Conservation (phyloP, 192 early-diverging fungal genomes). For the Spinellus fusiger region DNA sequence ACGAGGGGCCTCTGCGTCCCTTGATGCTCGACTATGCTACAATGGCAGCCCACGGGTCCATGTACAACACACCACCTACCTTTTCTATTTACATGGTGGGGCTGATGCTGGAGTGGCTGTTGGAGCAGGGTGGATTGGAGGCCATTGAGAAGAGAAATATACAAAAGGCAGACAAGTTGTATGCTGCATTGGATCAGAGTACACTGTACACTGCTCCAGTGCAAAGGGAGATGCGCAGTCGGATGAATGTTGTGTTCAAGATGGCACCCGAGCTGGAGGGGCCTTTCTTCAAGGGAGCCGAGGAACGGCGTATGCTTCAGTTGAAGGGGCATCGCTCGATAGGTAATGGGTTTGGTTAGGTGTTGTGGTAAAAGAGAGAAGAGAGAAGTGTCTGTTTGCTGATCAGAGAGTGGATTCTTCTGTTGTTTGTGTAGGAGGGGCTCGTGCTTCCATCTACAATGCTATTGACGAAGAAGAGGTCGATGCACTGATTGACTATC, state of each 20-base stretch:
- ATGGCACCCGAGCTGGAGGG: conserved; percentile 67
- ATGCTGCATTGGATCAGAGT: conserved; percentile 59
- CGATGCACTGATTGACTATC: conserved; percentile 67
- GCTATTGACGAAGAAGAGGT: conserved; percentile 85
- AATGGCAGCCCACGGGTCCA: conserved; percentile 70
- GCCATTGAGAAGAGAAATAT: conserved; percentile 62
- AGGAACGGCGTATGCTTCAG: conserved; percentile 74
- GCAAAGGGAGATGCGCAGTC: conserved; percentile 51
- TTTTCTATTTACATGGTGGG: conserved; percentile 91
- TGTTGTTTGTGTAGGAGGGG: conserved; percentile 46
- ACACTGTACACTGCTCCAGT: conserved; percentile 69
- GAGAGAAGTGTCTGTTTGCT: background rate
- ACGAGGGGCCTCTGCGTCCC: conserved; percentile 46
- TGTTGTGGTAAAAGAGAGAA: background rate
- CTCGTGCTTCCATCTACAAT: conserved; percentile 92
- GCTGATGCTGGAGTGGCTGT: conserved; percentile 83
- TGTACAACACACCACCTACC: conserved; percentile 97
- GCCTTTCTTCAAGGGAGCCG: conserved; percentile 76
- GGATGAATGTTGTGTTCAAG: conserved; percentile 92
- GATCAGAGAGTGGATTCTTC: background rate
- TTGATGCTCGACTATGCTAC: conserved; percentile 86
- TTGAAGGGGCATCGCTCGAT: conserved; percentile 93
- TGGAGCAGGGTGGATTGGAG: conserved; percentile 61
- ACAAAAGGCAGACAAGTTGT: conserved; percentile 65
- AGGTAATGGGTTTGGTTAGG: conserved; percentile 37